A percentile compares a stretch with the other conserved stretches of the same genome.
These are phyloP conservation scores for Eucalyptus marginata DNA, from an alignment of 345 rosid species.

Conservation along the genomic window DNA sequence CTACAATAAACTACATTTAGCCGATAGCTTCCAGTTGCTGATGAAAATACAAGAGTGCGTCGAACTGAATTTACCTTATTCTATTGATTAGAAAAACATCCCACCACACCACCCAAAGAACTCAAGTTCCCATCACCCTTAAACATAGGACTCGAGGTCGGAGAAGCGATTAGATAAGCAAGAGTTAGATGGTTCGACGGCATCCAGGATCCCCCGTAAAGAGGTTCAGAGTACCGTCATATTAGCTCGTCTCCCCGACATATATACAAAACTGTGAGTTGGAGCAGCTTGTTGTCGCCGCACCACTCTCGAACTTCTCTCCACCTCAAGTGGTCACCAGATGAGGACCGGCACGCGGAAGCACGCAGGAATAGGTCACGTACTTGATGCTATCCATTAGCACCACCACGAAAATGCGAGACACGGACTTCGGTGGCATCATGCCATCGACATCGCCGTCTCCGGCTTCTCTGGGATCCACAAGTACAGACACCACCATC, in stretches of 20 bases:
- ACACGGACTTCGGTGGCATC: conserved; percentile 60
- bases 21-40: neutral
- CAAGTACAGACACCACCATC: conserved; percentile 85
- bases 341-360: conserved; percentile 65
- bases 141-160: neutral
- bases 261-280: conserved; percentile 23
- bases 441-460: conserved; percentile 66
- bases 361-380: conserved; percentile 85
- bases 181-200: neutral
- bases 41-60: neutral
- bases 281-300: neutral
- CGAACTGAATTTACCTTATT: neutral
- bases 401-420: conserved; percentile 91
- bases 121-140: neutral
- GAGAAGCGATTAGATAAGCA: neutral
- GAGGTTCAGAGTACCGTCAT: no score
- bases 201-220: neutral
- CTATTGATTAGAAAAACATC: neutral
- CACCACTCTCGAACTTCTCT: neutral
- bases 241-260: neutral
- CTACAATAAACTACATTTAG: neutral
- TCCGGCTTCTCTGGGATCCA: conserved; percentile 89
- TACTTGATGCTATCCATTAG: conserved; percentile 84
- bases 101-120: neutral
- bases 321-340: conserved; percentile 47